These are phyloP conservation scores for Clavispora fructus DNA, from an alignment of 805 yeast species.

Conservation along the genomic window DNA sequence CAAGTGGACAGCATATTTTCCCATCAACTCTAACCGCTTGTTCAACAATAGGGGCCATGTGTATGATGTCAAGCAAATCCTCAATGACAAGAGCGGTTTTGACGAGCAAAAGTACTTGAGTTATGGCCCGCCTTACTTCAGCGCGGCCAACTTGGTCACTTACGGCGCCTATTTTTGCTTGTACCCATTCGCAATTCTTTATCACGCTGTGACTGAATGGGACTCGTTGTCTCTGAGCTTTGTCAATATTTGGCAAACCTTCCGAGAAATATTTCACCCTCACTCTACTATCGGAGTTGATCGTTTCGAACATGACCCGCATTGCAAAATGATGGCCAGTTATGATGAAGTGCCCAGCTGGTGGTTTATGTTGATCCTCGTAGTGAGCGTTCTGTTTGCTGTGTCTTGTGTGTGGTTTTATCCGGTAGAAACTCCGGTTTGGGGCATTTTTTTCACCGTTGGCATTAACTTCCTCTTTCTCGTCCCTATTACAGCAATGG, in stretches of 20 bases:
- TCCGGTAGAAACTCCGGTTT: slow-evolving; percentile 55
- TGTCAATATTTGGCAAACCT: slow-evolving; percentile 26
- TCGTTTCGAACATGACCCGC: slow-evolving; percentile 42
- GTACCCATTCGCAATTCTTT: slow-evolving; percentile 51
- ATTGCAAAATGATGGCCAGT: slow-evolving; percentile 50
- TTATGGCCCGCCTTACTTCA: slow-evolving; percentile 64
- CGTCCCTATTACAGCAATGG: slow-evolving; percentile 57
- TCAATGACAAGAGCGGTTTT: slow-evolving; percentile 39
- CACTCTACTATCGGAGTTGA: slow-evolving; percentile 2
- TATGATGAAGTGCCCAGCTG: slow-evolving; percentile 72
- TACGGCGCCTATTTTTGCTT: slow-evolving; percentile 54
- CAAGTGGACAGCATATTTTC: slow-evolving; percentile 46
- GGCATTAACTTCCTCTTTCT: slow-evolving; percentile 50
- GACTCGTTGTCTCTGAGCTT: slow-evolving; percentile 35
- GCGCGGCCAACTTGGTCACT: slow-evolving; percentile 55
- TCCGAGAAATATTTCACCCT: slow-evolving; percentile 21
- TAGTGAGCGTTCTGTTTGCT: slow-evolving; percentile 41
- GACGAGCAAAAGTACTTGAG: slow-evolving; percentile 42
- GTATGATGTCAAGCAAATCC: slow-evolving; percentile 43
- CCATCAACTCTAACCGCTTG: slow-evolving; percentile 47
- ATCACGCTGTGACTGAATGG: slow-evolving; percentile 44
- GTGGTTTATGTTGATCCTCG: slow-evolving; percentile 52
- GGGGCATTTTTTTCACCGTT: slow-evolving; percentile 57
- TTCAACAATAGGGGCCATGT: slow-evolving; percentile 48
- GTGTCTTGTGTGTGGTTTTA: slow-evolving; percentile 41